These are phyloP conservation scores for Yamadazyma akitaensis DNA, from an alignment of 805 yeast genomes.

Conservation along the genomic window DNA sequence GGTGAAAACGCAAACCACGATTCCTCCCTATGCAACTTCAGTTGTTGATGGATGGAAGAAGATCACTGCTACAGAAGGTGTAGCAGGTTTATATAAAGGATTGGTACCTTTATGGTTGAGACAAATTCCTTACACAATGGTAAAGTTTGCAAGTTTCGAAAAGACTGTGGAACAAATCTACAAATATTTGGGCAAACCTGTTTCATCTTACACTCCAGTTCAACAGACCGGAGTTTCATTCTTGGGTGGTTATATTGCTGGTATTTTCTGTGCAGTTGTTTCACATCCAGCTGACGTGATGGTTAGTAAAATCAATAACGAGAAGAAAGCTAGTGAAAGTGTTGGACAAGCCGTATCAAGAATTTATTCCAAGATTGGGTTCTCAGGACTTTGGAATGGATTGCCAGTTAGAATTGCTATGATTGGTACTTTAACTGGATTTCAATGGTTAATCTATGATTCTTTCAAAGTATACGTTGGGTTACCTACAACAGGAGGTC, in stretches of 20 bases:
- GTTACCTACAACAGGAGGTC: conserved; percentile 83
- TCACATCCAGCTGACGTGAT: conserved; percentile 99
- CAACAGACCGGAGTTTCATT: conserved; percentile 95
- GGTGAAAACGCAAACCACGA: conserved; percentile 88
- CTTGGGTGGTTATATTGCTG: conserved; percentile 95
- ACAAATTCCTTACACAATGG: conserved; percentile 99
- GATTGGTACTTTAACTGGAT: conserved; percentile 96
- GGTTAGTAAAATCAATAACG: conserved; percentile 89
- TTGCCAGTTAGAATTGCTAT: conserved; percentile 89
- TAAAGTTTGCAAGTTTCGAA: conserved; percentile 92
- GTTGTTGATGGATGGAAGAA: conserved; percentile 65
- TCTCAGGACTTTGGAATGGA: conserved; percentile 92
- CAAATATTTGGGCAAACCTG: conserved; percentile 65
- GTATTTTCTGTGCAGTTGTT: conserved; percentile 92
- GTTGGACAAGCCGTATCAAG: conserved; percentile 64
- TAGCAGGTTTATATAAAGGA: conserved; percentile 80
- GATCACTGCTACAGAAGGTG: conserved; percentile 65
- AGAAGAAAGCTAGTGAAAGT: conserved; percentile 61
- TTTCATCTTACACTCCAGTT: conserved; percentile 61
- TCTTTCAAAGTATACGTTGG: conserved; percentile 94
- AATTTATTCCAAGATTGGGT: conserved; percentile 82
- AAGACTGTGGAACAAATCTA: conserved; percentile 83
- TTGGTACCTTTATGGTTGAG: conserved; percentile 91
- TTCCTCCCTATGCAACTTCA: conserved; percentile 75
- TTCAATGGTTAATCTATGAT: conserved; percentile 96